Conservation (phyloP, 495 filamentous ascomycete species). For the Barbatosphaeria neglecta region DNA sequence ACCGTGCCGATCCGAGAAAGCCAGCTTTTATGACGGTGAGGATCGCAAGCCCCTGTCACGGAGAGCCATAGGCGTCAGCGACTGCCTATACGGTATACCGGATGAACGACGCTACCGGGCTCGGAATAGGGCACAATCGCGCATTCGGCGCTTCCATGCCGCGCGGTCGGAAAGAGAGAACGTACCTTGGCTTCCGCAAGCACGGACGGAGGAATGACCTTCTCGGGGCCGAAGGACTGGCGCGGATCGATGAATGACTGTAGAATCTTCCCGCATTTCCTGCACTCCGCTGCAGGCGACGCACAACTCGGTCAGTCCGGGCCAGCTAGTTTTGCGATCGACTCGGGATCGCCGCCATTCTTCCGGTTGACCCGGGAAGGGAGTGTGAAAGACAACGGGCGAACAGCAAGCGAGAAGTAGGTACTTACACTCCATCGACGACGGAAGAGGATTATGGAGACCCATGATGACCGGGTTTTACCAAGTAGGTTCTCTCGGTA, state of each 20-base stretch:
- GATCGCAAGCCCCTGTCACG: conserved; percentile 72
- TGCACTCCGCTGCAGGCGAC: conserved; percentile 60
- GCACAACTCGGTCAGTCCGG: background rate
- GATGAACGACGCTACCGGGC: background rate
- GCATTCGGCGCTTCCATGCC: no score
- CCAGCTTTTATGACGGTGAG: conserved; percentile 93
- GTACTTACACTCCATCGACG: conserved; percentile 46
- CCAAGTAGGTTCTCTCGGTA: background rate
- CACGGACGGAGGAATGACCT: conserved; percentile 88
- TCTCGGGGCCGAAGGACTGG: conserved; percentile 92
- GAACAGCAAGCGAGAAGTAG: conserved; percentile 1
- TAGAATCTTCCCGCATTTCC: conserved; percentile 85
- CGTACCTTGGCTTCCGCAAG: conserved; percentile 83
- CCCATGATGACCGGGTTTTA: conserved; percentile 28
- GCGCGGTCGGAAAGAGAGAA: background rate
- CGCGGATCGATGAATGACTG: conserved; percentile 88
- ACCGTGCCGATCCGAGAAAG: conserved; percentile 84
- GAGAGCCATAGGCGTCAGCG: background rate
- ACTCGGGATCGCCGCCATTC: background rate
- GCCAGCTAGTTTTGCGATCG: background rate
- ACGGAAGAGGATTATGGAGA: conserved; percentile 47
- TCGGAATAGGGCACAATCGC: no score
- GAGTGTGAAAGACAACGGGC: background rate
- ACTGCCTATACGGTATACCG: background rate
- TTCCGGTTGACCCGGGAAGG: background rate